A percentile compares a stretch with the other conserved stretches of the same genome.
Evolutionary conservation across 2,329 filamentous ascomycete genomes (phyloP).

Genomic region (Dendryphion nanum): DNA sequence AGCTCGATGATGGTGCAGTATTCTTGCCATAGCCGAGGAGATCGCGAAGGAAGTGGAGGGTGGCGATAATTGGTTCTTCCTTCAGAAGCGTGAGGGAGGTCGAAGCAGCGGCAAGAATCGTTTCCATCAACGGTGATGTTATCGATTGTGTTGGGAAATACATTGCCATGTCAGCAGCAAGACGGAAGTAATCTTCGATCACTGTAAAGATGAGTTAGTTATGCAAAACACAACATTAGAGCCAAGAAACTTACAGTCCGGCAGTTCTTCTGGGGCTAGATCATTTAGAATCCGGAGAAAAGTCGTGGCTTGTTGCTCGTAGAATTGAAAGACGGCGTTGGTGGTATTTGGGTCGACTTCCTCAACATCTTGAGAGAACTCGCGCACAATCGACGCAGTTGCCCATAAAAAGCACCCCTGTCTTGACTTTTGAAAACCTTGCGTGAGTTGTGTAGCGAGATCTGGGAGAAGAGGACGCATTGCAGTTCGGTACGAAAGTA

Average conservation of each 20-base stretch:
- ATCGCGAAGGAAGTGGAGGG: slow-evolving; percentile 88
- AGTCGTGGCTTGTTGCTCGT: slow-evolving; percentile 85
- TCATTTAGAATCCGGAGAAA: slow-evolving; percentile 90
- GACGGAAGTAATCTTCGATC: slow-evolving; percentile 94
- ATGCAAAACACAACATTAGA: not conserved
- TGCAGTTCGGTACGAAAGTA: slow-evolving; percentile 89
- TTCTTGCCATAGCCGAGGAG: slow-evolving; percentile 83
- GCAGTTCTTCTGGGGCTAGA: slow-evolving; percentile 72
- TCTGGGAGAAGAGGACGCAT: slow-evolving; percentile 81
- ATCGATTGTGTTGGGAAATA: slow-evolving; percentile 88
- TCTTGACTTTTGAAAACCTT: slow-evolving; percentile 78
- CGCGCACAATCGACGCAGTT: slow-evolving; percentile 87
- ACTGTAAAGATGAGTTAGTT: slow-evolving; percentile 47
- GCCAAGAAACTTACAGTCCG: slow-evolving; percentile 53
- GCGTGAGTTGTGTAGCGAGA: slow-evolving; percentile 84
- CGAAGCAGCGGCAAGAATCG: slow-evolving; percentile 83
- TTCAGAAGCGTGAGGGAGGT: slow-evolving; percentile 87
- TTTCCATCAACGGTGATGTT: slow-evolving; percentile 71
- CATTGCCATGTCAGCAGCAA: slow-evolving; percentile 85
- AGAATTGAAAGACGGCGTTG: slow-evolving; percentile 88
- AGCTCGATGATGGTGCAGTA: slow-evolving; percentile 60
- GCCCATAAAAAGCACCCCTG: slow-evolving; percentile 99
- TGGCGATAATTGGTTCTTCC: slow-evolving; percentile 84
- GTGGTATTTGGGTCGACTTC: slow-evolving; percentile 79
- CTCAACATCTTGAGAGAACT: slow-evolving; percentile 89